Conservation (phyloP, 176 grass and related monocot genomes). For the Secale cereale region DNA sequence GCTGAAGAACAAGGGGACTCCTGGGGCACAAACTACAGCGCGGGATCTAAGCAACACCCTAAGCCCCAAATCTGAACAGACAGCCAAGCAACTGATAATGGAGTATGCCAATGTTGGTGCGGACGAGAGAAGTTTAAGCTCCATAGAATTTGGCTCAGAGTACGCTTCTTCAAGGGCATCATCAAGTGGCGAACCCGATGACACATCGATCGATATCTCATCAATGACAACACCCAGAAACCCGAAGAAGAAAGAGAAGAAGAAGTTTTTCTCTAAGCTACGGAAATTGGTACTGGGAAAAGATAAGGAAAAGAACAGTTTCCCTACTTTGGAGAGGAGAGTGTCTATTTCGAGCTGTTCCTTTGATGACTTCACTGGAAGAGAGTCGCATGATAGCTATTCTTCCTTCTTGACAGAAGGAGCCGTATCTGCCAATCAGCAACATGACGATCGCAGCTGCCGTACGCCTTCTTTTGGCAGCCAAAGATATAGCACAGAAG, state of each 20-base stretch:
- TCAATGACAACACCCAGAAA: conserved; percentile 33
- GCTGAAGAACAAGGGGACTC: conserved; percentile 60
- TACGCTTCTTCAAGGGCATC: conserved; percentile 62
- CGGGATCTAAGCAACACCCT: conserved; percentile 77
- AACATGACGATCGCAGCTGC: not conserved
- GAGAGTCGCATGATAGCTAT: conserved; percentile 55
- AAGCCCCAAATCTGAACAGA: conserved; percentile 79
- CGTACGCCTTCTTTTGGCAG: conserved; percentile 33
- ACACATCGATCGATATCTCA: conserved; percentile 29
- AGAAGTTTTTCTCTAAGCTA: conserved; percentile 73
- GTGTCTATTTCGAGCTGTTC: conserved; percentile 56
- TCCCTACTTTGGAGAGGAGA: conserved; percentile 42
- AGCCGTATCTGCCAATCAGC: conserved; percentile 6
- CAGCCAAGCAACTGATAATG: conserved; percentile 88
- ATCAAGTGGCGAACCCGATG: conserved; percentile 54
- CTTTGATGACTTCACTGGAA: conserved; percentile 49
- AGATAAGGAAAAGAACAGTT: conserved; percentile 27
- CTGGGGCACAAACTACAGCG: conserved; percentile 55
- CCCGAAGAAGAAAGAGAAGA: conserved; percentile 49
- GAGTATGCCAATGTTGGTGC: conserved; percentile 66
- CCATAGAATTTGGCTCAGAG: conserved; percentile 72
- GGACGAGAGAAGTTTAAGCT: conserved; percentile 38
- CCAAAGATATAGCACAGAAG: conserved; percentile 25
- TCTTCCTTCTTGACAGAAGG: conserved; percentile 56
- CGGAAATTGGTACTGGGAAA: conserved; percentile 76